Base-by-base conservation (phyloP, 352 stramenopile genomes). In the Discostella stelligera region DNA sequence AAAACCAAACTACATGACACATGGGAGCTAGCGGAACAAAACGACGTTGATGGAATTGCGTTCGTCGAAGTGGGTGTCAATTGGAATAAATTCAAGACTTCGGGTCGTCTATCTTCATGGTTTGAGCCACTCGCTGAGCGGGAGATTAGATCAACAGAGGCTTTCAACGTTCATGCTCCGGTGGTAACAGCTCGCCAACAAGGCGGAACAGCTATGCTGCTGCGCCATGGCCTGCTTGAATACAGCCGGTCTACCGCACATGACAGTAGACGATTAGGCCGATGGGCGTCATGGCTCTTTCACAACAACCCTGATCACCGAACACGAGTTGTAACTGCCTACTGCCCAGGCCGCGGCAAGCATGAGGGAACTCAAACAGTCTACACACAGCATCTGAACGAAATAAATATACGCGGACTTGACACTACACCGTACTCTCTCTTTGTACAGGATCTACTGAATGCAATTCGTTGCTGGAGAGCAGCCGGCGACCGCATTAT, bases 401-500 rank as follows among this genome's bases (percentile, higher is more conserved):
- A 74, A 13, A 74, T 69, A 44, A 23, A 70, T n/a, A 0, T 11
- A 8, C 0, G 55, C 7, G 44, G 25, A 30, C 54, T 69, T 0
- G 20, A 59, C 1, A 8, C n/a, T 10, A 61, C 50, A 0, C 65
- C 65, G 0, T 23, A 54, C 20, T 30, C 62, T 9, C 18, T 79
- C 8, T 69, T 79, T 23, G 21, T 50, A 7, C 16, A 59, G 0
- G 71, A 79, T 23, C 20, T 79, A 0, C 4, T 74, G 0, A 25
- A 9, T 7, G 59, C 69, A 21, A 53, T 81, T 0, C 3, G 25
- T 0, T 21, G n/a, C 13, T 81, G 66, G 66, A 32, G 11, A 20
- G 9, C 27, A 7, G 10, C 55, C 23, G 74, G 66, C 1, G 66
- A 73, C 20, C 52, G 50, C 14, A 20, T 81, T 11, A 65, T 81